Conservation (phyloP, 805 yeast species). For the Yamadazyma endophytica region DNA sequence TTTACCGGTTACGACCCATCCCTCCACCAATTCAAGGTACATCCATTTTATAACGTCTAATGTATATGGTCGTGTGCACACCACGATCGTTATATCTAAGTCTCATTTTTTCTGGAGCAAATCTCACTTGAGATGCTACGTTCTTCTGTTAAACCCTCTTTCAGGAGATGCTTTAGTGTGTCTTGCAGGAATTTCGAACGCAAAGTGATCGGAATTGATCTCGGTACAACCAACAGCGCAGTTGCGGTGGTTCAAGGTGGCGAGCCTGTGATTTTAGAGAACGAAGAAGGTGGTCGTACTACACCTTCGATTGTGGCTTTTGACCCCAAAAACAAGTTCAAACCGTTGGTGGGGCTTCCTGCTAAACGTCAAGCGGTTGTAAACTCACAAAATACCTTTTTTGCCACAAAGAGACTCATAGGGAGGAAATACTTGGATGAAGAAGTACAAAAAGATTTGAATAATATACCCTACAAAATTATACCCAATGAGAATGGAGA, state of each 20-base stretch:
- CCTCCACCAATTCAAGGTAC: too few species aligned
- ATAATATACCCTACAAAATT: slow-evolving; percentile 60
- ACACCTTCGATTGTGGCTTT: slow-evolving; percentile 79
- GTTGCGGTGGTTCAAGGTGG: slow-evolving; percentile 71
- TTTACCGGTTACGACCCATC: too few species aligned
- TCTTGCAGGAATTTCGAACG: slow-evolving; percentile 4
- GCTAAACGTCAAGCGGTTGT: slow-evolving; percentile 77
- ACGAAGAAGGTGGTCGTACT: slow-evolving; percentile 75
- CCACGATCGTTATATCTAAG: too few species aligned
- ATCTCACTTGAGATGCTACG: too few species aligned
- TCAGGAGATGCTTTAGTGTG: too few species aligned
- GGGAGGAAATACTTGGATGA: slow-evolving; percentile 67
- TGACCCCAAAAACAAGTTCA: slow-evolving; percentile 15
- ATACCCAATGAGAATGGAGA: slow-evolving; percentile 59
- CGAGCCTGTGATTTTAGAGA: slow-evolving; percentile 63
- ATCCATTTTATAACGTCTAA: too few species aligned
- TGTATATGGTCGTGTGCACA: too few species aligned
- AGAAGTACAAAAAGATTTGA: slow-evolving; percentile 66
- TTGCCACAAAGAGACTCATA: slow-evolving; percentile 77
- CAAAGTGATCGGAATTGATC: slow-evolving; percentile 65
- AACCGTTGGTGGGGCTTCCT: slow-evolving; percentile 57
- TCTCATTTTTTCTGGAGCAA: too few species aligned
- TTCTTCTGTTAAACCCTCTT: too few species aligned
- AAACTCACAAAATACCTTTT: slow-evolving; percentile 74
- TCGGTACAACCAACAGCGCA: slow-evolving; percentile 86